Evolutionary conservation across 2,329 filamentous ascomycete genomes (phyloP).

Genomic region (Herpotrichia juniperi): DNA sequence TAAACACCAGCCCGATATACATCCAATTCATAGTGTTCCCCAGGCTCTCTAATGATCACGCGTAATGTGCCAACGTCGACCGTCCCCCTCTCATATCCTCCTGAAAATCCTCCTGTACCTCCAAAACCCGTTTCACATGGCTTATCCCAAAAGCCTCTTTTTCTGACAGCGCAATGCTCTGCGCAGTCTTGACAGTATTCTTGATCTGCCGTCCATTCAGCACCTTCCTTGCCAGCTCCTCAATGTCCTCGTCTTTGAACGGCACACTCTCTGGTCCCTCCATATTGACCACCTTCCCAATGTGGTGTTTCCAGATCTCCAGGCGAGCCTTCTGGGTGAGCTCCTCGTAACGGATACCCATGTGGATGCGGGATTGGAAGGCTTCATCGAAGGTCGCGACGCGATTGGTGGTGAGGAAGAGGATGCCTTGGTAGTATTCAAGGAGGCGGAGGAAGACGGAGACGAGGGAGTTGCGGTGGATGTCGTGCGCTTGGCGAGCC

Average conservation of each 20-base stretch:
- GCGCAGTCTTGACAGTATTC: slow-evolving; percentile 82
- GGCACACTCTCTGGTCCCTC: slow-evolving; percentile 46
- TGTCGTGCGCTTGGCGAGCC: slow-evolving; percentile 80
- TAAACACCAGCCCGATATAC: no score
- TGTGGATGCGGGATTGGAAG: slow-evolving; percentile 86
- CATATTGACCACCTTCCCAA: slow-evolving; percentile 69
- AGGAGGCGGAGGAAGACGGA: slow-evolving; percentile 85
- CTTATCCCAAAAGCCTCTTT: slow-evolving; percentile 73
- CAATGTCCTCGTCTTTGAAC: slow-evolving; percentile 72
- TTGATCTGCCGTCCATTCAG: slow-evolving; percentile 83
- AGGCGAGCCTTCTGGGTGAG: slow-evolving; percentile 75
- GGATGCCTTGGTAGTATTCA: slow-evolving; percentile 90
- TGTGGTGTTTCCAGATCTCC: slow-evolving; percentile 83
- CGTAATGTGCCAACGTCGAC: slow-evolving; percentile 85
- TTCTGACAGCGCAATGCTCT: slow-evolving; percentile 81
- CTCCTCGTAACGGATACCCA: slow-evolving; percentile 80
- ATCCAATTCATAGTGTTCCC: no score
- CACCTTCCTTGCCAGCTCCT: slow-evolving; percentile 69
- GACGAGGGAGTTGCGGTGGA: slow-evolving; percentile 84
- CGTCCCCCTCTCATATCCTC: slow-evolving; percentile 76
- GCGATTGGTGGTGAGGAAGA: slow-evolving; percentile 89
- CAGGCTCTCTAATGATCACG: slow-evolving; percentile 42
- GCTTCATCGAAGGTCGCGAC: slow-evolving; percentile 90
- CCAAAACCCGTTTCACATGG: slow-evolving; percentile 82
- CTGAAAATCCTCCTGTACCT: slow-evolving; percentile 82